phyloP scores from a whole-genome alignment of 1,284 basidiomycete genomes.

The Fomitopsis pinicola region DNA sequence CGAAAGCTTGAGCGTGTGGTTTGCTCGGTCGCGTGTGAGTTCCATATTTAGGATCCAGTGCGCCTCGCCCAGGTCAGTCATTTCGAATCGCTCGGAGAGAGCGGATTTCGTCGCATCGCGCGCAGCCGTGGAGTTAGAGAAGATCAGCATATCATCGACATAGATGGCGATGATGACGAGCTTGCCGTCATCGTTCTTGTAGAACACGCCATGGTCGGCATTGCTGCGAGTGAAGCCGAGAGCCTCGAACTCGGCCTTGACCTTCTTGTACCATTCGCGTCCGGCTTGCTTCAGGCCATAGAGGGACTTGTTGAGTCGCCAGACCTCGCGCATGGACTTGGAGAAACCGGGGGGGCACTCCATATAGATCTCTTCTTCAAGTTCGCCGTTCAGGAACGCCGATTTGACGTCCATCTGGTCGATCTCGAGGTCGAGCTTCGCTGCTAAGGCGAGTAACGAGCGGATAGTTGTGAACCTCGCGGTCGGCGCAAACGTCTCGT shows the following conservation, averaged over 20 bases:
- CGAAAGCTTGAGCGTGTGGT: constrained; percentile 23
- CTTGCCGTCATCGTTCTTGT: constrained; percentile 12
- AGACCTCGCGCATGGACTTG: constrained; percentile 17
- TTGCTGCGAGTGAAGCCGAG: constrained; percentile 21
- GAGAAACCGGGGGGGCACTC: constrained; percentile 32
- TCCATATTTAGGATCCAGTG: constrained; percentile 31
- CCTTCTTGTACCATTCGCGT: constrained; percentile 21
- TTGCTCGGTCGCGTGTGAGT: constrained; percentile 22
- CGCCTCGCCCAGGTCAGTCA: constrained; percentile 29
- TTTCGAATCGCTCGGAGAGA: constrained; percentile 21
- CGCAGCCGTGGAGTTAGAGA: constrained; percentile 10
- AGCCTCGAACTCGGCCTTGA: constrained; percentile 8
- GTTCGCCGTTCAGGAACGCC: constrained; percentile 38
- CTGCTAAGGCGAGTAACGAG: constrained; percentile 20
- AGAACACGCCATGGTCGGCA: constrained; percentile 28
- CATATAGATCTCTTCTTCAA: constrained; percentile 39
- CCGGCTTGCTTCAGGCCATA: constrained; percentile 29
- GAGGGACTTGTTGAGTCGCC: constrained; percentile 16
- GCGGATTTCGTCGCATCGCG: constrained; percentile 18
- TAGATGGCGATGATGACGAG: constrained; percentile 27
- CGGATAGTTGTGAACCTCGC: too few species aligned
- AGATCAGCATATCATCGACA: constrained; percentile 30
- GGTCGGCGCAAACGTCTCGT: constrained; percentile 34
- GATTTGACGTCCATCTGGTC: constrained; percentile 41
- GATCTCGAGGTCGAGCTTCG: constrained; percentile 22